Base-by-base conservation (phyloP, 495 filamentous ascomycete genomes). In the Lasiosphaeria ovina region DNA sequence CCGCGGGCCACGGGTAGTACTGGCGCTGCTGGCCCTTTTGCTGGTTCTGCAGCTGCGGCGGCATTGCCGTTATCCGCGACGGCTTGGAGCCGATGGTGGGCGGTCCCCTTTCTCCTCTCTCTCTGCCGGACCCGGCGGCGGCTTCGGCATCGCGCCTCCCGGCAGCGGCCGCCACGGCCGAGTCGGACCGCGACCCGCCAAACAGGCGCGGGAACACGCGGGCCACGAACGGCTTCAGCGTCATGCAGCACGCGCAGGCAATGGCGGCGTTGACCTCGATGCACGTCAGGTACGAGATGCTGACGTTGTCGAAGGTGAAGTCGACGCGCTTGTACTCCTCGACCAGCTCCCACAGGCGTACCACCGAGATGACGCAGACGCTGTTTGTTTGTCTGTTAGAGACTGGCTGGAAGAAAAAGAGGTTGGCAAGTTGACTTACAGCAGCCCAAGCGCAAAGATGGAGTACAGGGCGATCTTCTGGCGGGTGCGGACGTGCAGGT, bases 181-280 rank as follows among this genome's bases (percentile, higher is more conserved):
- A 44, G 34, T 16, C 38, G 6, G 55, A 36, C 50, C 49, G 57
- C 36, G 51, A 51, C 14, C 55, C 48, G 58, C 32, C 24, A 24
- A 24, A 59, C 3, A 51, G 53, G 32, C 35, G 51, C 2, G 68
- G 67, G 53, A 69, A 73, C 6, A 63, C 16, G 2, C 60, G 61
- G 10, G 55, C 60, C 14, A 72, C 35, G 6, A 71, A 51, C 8
- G 69, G 66, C 31, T 69, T 68, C 9, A 74, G 58, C 9, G 69
- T 70, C 51, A 72, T 69, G 50, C 69, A 64, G 61, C 72, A 73
- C 5, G 74, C 72, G 49, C 72, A 71, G 38, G 68, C 65, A 42
- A 76, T 70, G n/a, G 69, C 69, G 10, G 72, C 62, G 63, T 74
- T 69, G 57, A 62, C 58, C 64, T 74, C 71, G 60, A 74, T 59